Evolutionary conservation across 2,329 filamentous ascomycete genomes (phyloP).

Genomic region (Orbilia brochopaga): DNA sequence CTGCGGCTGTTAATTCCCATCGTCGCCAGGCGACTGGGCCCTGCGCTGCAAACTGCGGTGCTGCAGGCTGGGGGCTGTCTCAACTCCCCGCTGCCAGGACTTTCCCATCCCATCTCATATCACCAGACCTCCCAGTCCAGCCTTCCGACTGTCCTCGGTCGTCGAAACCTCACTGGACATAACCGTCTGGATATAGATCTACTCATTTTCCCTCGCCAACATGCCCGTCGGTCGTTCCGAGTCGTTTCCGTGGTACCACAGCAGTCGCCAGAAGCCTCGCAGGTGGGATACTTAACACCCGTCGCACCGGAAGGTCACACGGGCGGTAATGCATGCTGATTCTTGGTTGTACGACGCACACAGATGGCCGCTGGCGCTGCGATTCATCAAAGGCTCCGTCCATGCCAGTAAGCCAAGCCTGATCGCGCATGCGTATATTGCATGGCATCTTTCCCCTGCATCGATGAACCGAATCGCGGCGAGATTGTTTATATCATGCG

Average conservation of each 20-base stretch:
- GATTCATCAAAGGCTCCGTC: conserved; percentile 70
- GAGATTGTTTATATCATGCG: too few relatives aligned
- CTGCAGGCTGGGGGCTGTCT: too few relatives aligned
- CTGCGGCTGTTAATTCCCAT: too few relatives aligned
- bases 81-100: too few relatives aligned
- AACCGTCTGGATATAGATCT: too few relatives aligned
- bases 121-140: too few relatives aligned
- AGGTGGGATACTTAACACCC: conserved; percentile 24
- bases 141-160: not conserved
- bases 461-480: too few relatives aligned
- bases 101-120: too few relatives aligned
- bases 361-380: conserved; percentile 69
- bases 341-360: not conserved
- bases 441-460: conserved; percentile 2
- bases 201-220: not conserved
- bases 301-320: not conserved
- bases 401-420: conserved; percentile 58
- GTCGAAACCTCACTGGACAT: not conserved
- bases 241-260: conserved; percentile 49
- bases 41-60: too few relatives aligned
- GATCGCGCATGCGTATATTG: too few relatives aligned
- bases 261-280: conserved; percentile 49
- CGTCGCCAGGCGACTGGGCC: too few relatives aligned
- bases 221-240: conserved; percentile 34
- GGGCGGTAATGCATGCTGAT: not conserved